Base-by-base conservation (phyloP, 2,329 filamentous ascomycete species). In the Thelonectria blattea region DNA sequence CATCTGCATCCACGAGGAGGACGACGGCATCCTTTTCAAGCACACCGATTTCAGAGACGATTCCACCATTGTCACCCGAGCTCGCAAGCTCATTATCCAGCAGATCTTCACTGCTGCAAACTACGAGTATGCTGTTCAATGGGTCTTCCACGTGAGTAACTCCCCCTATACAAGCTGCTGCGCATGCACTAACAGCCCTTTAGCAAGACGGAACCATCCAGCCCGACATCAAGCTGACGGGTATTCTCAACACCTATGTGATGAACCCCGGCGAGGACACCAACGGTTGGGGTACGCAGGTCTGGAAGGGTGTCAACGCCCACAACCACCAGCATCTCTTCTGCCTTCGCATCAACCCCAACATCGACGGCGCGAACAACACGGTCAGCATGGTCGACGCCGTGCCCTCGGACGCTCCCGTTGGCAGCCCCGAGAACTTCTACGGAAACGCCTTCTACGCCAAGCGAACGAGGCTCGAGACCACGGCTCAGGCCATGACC, bases 291-390 rank as follows among this genome's bases (percentile, higher is more conserved):
- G 93, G 93, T 58, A 96, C 93, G 0, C 89, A 96, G 75, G 93
- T 97, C 9, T 95, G 94, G 48, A 60, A 91, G 42, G 92, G 58
- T 8, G 58, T 97, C 72, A 96, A 97, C 71, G 93, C 93, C 0
- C 93, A 97, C 79, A 97, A 97, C 79, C 93, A 97, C 76, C 93
- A 97, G 77, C 93, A 97, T 75, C 84, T 97, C 32, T 97, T 97
- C 85, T 97, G 92, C 73, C 80, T 97, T 45, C 91, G 93, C 43
- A 81, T 97, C 45, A 91, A 97, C 73, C 86, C 93, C 32, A 95
- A 94, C 72, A 85, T 97, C 56, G 93, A 97, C 72, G 93, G 93
- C 0, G 86, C 89, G 1, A 84, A 88, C 64, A 97, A 97, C 75
- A 93, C 92, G 0, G 83, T 97, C 60, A 94, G 92, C 80, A 87